Evolutionary conservation across 192 early-diverging fungal genomes (phyloP).

Genomic region (Diversispora eburnea): DNA sequence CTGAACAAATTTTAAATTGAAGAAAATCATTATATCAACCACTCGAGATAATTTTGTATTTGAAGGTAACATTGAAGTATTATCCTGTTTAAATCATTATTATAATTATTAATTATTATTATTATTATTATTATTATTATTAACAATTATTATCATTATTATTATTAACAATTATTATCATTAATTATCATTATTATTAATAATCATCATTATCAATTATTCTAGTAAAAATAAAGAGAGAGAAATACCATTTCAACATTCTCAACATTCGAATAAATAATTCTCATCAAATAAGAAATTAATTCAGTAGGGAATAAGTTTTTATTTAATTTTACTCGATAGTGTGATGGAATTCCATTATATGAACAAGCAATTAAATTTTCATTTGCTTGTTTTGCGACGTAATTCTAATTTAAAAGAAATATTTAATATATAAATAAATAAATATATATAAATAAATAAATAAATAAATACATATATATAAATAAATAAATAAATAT

Average conservation of each 20-base stretch:
- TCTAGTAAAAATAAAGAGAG: slow-evolving; percentile 34
- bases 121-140: too few species aligned
- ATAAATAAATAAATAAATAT: neutral
- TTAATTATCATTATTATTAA: too few species aligned
- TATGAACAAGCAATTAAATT: slow-evolving; percentile 50
- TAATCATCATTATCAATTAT: slow-evolving; percentile 29
- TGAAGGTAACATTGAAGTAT: slow-evolving; percentile 58
- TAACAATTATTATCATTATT: neutral
- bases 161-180: neutral
- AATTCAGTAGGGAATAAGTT: slow-evolving; percentile 53
- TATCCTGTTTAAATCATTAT: slow-evolving; percentile 42
- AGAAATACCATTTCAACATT: slow-evolving; percentile 56
- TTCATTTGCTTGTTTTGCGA: slow-evolving; percentile 50
- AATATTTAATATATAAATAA: neutral
- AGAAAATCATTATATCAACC: slow-evolving; percentile 65
- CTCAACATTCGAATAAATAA: slow-evolving; percentile 73
- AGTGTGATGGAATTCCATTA: slow-evolving; percentile 44
- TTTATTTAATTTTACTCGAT: slow-evolving; percentile 49
- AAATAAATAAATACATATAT: neutral
- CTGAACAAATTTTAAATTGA: slow-evolving; percentile 69
- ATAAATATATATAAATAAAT: too few species aligned
- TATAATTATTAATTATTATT: slow-evolving; percentile 29
- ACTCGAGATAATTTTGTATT: slow-evolving; percentile 47
- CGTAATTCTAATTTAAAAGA: slow-evolving; percentile 34
- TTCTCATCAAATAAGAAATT: slow-evolving; percentile 62